These are phyloP conservation scores for Moniliella sp. DNA, from an alignment of 1,284 basidiomycete genomes.

Conservation along the genomic window DNA sequence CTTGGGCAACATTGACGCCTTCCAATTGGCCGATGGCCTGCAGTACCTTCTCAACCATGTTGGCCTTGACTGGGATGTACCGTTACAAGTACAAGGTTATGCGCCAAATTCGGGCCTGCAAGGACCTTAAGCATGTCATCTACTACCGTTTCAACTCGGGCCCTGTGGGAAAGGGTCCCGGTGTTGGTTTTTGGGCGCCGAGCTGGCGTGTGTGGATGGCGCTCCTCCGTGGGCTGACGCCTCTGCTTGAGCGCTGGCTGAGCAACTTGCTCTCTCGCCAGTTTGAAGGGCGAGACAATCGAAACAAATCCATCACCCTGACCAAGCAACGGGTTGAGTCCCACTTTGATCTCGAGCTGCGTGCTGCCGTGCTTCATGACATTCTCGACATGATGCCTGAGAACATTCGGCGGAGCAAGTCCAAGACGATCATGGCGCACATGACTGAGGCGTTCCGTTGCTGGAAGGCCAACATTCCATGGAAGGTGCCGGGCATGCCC, in stretches of 20 bases:
- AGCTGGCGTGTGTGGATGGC: slow-evolving; percentile 99
- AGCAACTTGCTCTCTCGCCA: slow-evolving; percentile 92
- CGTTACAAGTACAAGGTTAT: slow-evolving; percentile 97
- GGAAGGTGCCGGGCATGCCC: slow-evolving; percentile 92
- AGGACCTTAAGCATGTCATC: slow-evolving; percentile 58
- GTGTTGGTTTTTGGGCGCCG: slow-evolving; percentile 97
- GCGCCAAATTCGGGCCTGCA: slow-evolving; percentile 97
- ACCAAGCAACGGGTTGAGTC: slow-evolving; percentile 98
- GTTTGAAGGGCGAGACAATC: slow-evolving; percentile 86
- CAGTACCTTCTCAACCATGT: slow-evolving; percentile 97
- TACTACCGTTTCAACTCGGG: slow-evolving; percentile 98
- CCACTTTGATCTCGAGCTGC: slow-evolving; percentile 87
- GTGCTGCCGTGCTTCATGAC: slow-evolving; percentile 98
- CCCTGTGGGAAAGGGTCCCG: slow-evolving; percentile 93
- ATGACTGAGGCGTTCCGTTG: slow-evolving; percentile 83
- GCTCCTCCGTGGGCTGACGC: slow-evolving; percentile 96
- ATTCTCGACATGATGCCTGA: slow-evolving; percentile 79
- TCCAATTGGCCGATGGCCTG: slow-evolving; percentile 91
- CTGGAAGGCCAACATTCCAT: slow-evolving; percentile 97
- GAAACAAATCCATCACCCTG: slow-evolving; percentile 56
- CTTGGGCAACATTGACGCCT: slow-evolving; percentile 91
- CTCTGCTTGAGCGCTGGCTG: slow-evolving; percentile 86
- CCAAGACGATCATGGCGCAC: slow-evolving; percentile 93
- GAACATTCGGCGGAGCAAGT: slow-evolving; percentile 93
- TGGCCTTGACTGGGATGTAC: slow-evolving; percentile 95